These are phyloP conservation scores for Lentinula guzmanii DNA, from an alignment of 768 basidiomycete genomes.

Conservation along the genomic window DNA sequence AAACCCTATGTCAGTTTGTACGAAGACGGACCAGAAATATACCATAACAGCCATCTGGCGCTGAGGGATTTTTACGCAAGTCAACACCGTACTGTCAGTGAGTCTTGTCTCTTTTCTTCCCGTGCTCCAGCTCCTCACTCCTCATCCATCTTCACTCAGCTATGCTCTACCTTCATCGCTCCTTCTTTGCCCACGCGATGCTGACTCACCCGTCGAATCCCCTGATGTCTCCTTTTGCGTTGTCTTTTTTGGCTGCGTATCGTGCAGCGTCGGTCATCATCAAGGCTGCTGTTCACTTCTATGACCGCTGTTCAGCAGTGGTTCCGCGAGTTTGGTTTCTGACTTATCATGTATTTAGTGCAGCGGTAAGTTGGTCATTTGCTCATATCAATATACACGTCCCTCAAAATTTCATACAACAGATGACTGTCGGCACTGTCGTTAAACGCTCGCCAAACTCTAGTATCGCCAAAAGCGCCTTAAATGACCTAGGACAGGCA, in stretches of 20 bases:
- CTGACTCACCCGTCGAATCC: slow-evolving; percentile 49
- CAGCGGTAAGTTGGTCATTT: slow-evolving; percentile 10
- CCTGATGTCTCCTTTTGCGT: slow-evolving; percentile 47
- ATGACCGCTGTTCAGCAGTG: slow-evolving; percentile 40
- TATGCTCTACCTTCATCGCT: slow-evolving; percentile 50
- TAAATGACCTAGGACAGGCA: slow-evolving; percentile 41
- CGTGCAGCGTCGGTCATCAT: slow-evolving; percentile 46
- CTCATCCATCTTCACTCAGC: slow-evolving; percentile 19
- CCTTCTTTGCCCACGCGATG: slow-evolving; percentile 55
- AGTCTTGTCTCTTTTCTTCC: slow-evolving; percentile 17
- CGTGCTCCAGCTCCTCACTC: not conserved
- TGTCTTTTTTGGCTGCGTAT: slow-evolving; percentile 51
- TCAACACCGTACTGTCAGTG: slow-evolving; percentile 54
- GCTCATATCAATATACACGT: not conserved
- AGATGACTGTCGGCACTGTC: slow-evolving; percentile 58
- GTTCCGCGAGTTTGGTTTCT: slow-evolving; percentile 47
- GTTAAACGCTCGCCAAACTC: slow-evolving; percentile 51
- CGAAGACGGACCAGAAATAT: slow-evolving; percentile 42
- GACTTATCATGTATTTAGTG: slow-evolving; percentile 37
- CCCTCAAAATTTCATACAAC: not conserved
- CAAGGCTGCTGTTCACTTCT: slow-evolving; percentile 42
- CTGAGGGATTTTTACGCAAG: slow-evolving; percentile 50
- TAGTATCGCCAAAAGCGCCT: slow-evolving; percentile 41
- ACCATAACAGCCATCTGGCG: slow-evolving; percentile 43
- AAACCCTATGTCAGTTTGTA: slow-evolving; percentile 38